Evolutionary conservation across 2,329 filamentous ascomycete species (phyloP), one percentile per base, ranked within the genome.

Genomic region (Pseudocercospora macadamiae): DNA sequence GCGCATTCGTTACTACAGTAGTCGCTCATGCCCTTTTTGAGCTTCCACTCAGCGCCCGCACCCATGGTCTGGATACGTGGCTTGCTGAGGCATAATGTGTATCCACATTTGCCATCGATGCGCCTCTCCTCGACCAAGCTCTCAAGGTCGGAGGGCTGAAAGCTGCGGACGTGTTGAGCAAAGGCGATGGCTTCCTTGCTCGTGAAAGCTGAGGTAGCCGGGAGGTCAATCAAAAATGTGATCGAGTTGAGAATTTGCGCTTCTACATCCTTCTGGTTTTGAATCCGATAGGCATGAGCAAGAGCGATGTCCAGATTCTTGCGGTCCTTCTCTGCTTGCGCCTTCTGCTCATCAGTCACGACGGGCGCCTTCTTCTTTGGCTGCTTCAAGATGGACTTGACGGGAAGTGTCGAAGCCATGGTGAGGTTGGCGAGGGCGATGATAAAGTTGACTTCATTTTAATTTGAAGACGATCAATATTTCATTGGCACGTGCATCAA

Each of bases 101-200:
- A 97, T 1, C 92, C 95, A 76, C 95, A 99, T 18, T 85, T 82
- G 42, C 83, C 85, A 67, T 90, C 88, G 65, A 91, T 89, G 73
- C 96, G 96, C 69, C 95, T 89, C 79, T 99, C 95, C 64, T 89
- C 84, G 60, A 97, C 87, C 51, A 97, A 80, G 64, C 90, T 89
- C 71, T 96, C 91, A 78, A 96, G 96, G 78, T 99, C 93, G 54
- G 84, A 82, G 0, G 93, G 91, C 72, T 93, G 90, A 76, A 97
- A 97, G 42, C 86, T 81, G 8, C 82, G 78, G 21, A 97, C 77
- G 32, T 85, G 82, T 3, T 79, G 71, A 67, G 87, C 86, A 76
- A 97, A 92, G 3, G 78, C 77, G 36, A 76, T 72, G 1, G 82
- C 82, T 71, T 96, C 91, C 28, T 82, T 73, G 1, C 82, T 69